Conservation (phyloP, 1,284 basidiomycete genomes). For the Apiotrichum porosum region DNA sequence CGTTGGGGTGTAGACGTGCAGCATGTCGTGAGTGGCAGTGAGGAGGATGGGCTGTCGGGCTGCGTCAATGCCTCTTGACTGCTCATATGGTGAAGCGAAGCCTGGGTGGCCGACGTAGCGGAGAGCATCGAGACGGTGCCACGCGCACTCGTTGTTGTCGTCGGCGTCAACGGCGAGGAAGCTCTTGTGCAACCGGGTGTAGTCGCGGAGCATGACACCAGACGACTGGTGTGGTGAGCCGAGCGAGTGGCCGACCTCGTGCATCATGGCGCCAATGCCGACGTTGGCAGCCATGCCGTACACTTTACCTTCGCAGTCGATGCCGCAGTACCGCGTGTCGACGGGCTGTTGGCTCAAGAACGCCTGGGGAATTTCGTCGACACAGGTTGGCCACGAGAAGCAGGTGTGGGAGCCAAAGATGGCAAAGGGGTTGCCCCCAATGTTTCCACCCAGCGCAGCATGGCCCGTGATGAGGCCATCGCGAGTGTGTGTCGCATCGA, state of each 20-base stretch:
- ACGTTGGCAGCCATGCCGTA: conserved; percentile 12
- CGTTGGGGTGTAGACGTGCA: conserved; percentile 2
- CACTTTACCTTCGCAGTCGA: conserved; percentile 9
- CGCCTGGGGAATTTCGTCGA: conserved; percentile 1
- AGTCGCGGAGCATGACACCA: conserved; percentile 13
- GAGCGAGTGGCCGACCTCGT: conserved; percentile 9
- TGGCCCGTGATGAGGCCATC: conserved; percentile 5
- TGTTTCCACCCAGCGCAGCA: conserved; percentile 6
- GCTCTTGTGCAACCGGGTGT: conserved; percentile 9
- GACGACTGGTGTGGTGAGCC: conserved; percentile 6
- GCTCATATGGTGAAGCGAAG: conserved; percentile 3
- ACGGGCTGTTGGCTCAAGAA: neutral
- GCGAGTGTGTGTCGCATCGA: conserved; percentile 2
- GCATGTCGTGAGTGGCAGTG: neutral
- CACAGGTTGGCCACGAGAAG: conserved; percentile 4
- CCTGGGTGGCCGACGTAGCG: conserved; percentile 3
- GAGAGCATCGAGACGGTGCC: conserved; percentile 8
- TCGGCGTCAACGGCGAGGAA: conserved; percentile 7
- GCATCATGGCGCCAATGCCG: conserved; percentile 10
- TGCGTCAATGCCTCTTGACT: neutral
- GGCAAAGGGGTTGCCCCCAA: neutral
- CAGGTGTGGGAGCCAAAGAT: conserved; percentile 9
- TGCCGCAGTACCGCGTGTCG: conserved; percentile 2
- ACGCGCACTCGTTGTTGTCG: conserved; percentile 6
- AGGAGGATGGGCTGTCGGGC: conserved; percentile 1